A percentile compares a stretch with the other conserved stretches of the same genome.
Evolutionary conservation across 768 basidiomycete species (phyloP).

Genomic region (Gymnopilus junonius): DNA sequence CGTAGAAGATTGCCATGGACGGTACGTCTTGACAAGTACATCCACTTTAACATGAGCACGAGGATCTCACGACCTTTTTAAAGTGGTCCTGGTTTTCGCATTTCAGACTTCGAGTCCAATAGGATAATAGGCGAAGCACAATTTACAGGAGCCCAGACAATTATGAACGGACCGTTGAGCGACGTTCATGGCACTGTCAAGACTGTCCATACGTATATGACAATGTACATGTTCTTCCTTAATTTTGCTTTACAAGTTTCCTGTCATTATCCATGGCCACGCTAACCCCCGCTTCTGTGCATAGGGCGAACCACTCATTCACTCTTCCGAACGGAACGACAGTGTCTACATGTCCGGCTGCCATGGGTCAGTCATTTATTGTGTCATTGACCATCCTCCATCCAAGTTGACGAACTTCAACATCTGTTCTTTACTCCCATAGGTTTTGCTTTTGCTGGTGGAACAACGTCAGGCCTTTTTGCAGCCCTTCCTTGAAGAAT

Average conservation of each 20-base stretch:
- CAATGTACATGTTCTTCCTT: constrained; percentile 56
- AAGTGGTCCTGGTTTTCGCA: constrained; percentile 77
- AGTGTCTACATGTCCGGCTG: constrained; percentile 77
- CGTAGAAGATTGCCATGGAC: constrained; percentile 70
- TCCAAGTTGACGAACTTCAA: neutral
- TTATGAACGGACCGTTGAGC: constrained; percentile 58
- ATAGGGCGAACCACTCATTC: constrained; percentile 71
- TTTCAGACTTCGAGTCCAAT: constrained; percentile 79
- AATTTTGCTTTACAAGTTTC: constrained; percentile 2
- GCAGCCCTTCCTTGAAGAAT: neutral
- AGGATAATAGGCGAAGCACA: constrained; percentile 71
- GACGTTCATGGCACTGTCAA: constrained; percentile 63
- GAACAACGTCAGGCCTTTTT: constrained; percentile 64
- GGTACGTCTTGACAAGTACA: constrained; percentile 40
- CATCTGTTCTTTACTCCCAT: neutral
- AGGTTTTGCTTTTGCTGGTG: constrained; percentile 81
- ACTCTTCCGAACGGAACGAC: constrained; percentile 65
- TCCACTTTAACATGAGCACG: constrained; percentile 2
- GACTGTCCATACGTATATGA: constrained; percentile 70
- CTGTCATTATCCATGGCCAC: neutral
- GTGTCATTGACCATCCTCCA: constrained; percentile 1
- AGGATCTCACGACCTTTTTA: constrained; percentile 4
- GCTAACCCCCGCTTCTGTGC: neutral
- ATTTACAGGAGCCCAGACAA: constrained; percentile 65
- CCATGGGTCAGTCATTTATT: constrained; percentile 56